Conservation (phyloP, 345 rosid species). For the Tarenaya hassleriana region DNA sequence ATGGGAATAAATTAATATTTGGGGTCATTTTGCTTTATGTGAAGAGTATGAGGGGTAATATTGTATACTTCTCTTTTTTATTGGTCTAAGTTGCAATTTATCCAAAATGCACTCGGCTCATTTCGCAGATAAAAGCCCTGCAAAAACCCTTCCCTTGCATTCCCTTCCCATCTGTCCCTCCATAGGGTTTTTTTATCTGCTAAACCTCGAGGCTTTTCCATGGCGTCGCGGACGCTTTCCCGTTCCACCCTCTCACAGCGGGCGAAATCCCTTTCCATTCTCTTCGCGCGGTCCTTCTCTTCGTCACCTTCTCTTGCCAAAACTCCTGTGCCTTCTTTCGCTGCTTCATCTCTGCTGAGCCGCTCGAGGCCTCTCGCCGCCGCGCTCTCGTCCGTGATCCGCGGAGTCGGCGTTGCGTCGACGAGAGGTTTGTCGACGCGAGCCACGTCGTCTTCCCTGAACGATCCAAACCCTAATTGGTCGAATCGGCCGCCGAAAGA, state of each 20-base stretch:
- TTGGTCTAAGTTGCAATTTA: neutral
- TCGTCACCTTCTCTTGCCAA: conserved; percentile 22
- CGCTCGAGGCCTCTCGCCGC: conserved; percentile 20
- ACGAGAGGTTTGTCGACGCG: conserved; percentile 39
- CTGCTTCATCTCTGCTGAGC: conserved; percentile 24
- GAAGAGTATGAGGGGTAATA: too few relatives aligned
- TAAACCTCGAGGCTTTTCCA: conserved; percentile 21
- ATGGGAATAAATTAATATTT: too few relatives aligned
- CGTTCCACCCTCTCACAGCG: conserved; percentile 38
- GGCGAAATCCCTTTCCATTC: conserved; percentile 28
- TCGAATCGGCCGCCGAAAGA: conserved; percentile 90
- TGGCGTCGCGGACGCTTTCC: conserved; percentile 43
- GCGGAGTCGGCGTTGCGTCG: conserved; percentile 26
- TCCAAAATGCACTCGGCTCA: neutral
- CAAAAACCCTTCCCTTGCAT: conserved; percentile 24
- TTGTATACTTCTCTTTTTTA: too few relatives aligned
- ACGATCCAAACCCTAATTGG: conserved; percentile 74
- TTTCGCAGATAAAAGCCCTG: conserved; percentile 12
- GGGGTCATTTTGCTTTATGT: too few relatives aligned
- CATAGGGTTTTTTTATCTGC: conserved; percentile 21
- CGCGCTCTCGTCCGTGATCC: conserved; percentile 17
- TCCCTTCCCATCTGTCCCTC: too few relatives aligned
- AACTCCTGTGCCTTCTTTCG: conserved; percentile 18
- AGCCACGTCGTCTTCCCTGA: conserved; percentile 57
- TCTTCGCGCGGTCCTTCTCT: conserved; percentile 21